Base-by-base conservation (phyloP, 1,139 yeast genomes). In the Ashbya aceris region DNA sequence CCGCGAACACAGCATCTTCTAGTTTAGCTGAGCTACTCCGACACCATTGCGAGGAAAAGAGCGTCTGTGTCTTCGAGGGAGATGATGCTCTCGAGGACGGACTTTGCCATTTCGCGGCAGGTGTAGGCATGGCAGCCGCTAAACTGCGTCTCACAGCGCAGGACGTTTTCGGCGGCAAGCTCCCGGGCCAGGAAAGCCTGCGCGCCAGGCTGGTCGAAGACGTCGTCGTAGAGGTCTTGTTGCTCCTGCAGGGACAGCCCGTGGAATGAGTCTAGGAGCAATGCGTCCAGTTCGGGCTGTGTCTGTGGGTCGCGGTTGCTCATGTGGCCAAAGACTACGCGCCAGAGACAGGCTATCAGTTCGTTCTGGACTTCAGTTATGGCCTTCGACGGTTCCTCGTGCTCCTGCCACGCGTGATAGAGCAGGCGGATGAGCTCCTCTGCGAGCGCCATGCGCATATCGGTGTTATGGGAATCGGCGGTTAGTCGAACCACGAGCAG, bases 1-100 rank as follows among this genome's bases (percentile, higher is more conserved):
- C 17, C 27, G 11, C 37, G 14, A 32, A 32, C 13, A 12, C 31
- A 29, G 31, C 31, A 29, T 29, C 11, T 29, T 29, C 11, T 29
- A 29, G 13, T 29, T n/a, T n/a, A n/a, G 31, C 11, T 13, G 12
- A 3, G 35, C 23, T 33, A 33, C 11, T 41, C 47, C 5, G 39
- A 36, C 27, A 39, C 76, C 75, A 83, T 78, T 44, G 82, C 77
- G 45, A 73, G 67, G 58, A 77, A 84, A 45, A 85, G 65, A 43
- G 79, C 76, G 58, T 85, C 95, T 0, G 87, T 87, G 52, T 84
- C 94, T 49, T 83, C 86, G 53, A 79, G 79, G 8, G 86, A 82
- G 8, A 79, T 75, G 47, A 80, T 76, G 33, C 71, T 70, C 43
- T 82, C 87, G 44, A 86, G 65, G 17, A 86, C 73, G 50, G 80